phyloP scores from a whole-genome alignment of 208 protist genomes.

The Strigomonas galati region DNA sequence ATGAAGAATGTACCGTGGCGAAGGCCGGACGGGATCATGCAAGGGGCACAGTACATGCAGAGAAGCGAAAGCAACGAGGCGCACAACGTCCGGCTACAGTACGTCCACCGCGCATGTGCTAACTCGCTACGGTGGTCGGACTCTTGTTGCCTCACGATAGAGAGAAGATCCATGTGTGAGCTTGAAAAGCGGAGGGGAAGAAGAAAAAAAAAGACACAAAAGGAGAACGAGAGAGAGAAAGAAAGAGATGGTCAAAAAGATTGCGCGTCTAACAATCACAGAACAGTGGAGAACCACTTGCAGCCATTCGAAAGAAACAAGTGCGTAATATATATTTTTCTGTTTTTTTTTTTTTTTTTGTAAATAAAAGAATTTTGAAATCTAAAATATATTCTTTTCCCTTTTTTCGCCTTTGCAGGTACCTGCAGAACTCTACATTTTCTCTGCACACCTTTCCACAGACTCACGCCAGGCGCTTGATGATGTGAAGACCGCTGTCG shows the following conservation, averaged over 20 bases:
- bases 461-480: slow-evolving; percentile 83
- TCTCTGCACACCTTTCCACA: neutral
- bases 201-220: neutral
- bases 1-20: neutral
- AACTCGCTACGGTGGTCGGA: slow-evolving; percentile 33
- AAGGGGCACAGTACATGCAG: slow-evolving; percentile 13
- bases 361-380: slow-evolving; percentile 15
- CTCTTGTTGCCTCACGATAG: slow-evolving; percentile 36
- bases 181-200: slow-evolving; percentile 1
- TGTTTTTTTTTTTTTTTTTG: slow-evolving; percentile 7
- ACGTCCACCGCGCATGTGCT: slow-evolving; percentile 24
- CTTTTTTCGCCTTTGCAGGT: neutral
- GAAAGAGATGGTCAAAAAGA: slow-evolving; percentile 10
- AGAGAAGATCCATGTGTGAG: slow-evolving; percentile 38
- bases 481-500: slow-evolving; percentile 91
- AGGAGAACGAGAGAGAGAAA: neutral
- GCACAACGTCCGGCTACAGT: slow-evolving; percentile 14
- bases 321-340: neutral
- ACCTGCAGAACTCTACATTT: neutral
- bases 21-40: neutral
- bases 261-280: too few species aligned
- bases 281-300: neutral
- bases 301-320: too few species aligned
- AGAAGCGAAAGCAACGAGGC: slow-evolving; percentile 7
- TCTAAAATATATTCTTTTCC: neutral